Evolutionary conservation across 768 basidiomycete genomes (phyloP).

Genomic region (Russula compacta): DNA sequence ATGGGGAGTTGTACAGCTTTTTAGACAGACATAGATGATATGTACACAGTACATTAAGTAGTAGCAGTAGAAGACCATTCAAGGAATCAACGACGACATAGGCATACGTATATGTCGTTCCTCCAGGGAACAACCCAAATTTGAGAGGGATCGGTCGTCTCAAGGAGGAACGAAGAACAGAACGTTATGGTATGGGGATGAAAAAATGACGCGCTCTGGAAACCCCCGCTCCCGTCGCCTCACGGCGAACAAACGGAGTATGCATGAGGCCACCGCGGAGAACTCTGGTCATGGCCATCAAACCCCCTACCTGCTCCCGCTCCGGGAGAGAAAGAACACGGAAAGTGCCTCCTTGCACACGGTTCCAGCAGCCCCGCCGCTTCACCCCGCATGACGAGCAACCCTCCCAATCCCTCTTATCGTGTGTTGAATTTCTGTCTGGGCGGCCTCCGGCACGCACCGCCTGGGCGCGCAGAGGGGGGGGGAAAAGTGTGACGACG

Average conservation of each 20-base stretch:
- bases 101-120: not conserved
- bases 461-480: not conserved
- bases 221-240: conserved; percentile 4
- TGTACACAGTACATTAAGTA: conserved; percentile 2
- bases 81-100: conserved; percentile 2
- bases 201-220: not conserved
- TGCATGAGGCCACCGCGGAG: not conserved
- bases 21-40: not conserved
- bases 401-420: not conserved
- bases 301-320: not conserved
- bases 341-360: not conserved
- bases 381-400: not conserved
- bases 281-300: not conserved
- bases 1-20: not conserved
- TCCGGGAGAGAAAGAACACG: not conserved
- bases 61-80: not conserved
- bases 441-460: not conserved
- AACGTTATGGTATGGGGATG: not conserved
- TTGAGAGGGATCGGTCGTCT: not conserved
- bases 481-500: not conserved
- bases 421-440: not conserved
- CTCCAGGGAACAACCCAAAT: conserved; percentile 6
- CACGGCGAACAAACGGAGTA: conserved; percentile 1
- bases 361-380: conserved; percentile 8
- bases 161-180: not conserved